Conservation (phyloP, 2,329 filamentous ascomycete genomes). For the Penicillium nordicum region DNA sequence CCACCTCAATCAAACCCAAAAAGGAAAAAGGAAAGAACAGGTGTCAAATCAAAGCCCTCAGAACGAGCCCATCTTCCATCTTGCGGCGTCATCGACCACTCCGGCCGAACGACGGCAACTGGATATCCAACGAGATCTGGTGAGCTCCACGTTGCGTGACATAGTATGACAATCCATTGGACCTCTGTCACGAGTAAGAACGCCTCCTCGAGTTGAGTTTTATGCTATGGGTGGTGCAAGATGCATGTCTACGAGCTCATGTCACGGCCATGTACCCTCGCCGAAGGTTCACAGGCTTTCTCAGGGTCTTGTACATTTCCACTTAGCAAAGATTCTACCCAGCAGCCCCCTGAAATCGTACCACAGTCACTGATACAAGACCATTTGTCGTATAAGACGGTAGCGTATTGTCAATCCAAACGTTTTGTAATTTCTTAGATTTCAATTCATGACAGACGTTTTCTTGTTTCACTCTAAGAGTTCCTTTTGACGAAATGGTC, state of each 20-base stretch:
- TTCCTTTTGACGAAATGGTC: not conserved
- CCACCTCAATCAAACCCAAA: not conserved
- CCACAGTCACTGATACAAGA: not conserved
- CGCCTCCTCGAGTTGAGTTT: not conserved
- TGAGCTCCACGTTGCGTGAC: not conserved
- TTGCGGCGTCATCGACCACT: not conserved
- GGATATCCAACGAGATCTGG: not conserved
- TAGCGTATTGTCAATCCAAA: not conserved
- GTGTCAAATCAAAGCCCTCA: not conserved
- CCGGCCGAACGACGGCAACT: not conserved
- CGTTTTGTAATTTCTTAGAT: not conserved
- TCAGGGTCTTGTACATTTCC: not conserved
- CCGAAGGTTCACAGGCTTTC: not conserved
- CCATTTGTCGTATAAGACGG: not conserved
- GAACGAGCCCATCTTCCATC: not conserved
- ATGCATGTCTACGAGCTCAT: not conserved
- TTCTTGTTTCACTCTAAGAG: not conserved
- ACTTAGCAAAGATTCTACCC: accelerated
- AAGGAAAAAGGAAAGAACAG: not conserved
- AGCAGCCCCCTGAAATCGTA: not conserved
- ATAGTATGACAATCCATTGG: not conserved
- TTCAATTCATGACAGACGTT: not conserved
- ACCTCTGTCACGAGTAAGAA: not conserved
- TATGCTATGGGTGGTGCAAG: not conserved
- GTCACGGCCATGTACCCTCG: not conserved